Percentiles rank a stretch among this genome's conserved stretches.
These are phyloP conservation scores for Cutaneotrichosporon arboriforme DNA, from an alignment of 1,284 basidiomycete species.

Conservation along the genomic window DNA sequence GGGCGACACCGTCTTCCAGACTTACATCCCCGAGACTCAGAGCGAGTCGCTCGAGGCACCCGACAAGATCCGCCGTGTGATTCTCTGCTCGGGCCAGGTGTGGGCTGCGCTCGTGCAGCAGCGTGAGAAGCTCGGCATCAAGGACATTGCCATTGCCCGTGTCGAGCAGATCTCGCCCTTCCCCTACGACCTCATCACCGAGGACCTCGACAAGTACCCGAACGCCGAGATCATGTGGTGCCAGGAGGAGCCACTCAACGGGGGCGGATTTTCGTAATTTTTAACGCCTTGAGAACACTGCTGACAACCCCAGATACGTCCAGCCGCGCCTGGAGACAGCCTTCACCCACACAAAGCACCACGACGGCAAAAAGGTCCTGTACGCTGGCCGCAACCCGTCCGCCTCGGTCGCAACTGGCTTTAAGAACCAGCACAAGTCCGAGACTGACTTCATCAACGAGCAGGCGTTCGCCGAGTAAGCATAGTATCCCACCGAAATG, in stretches of 20 bases:
- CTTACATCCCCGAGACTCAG: slow-evolving; percentile 83
- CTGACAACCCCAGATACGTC: slow-evolving; percentile 57
- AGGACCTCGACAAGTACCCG: slow-evolving; percentile 90
- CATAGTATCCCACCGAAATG: no score
- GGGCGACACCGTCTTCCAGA: slow-evolving; percentile 83
- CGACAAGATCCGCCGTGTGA: slow-evolving; percentile 84
- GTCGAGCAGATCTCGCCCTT: slow-evolving; percentile 93
- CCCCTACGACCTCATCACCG: slow-evolving; percentile 87
- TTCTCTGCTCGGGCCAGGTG: slow-evolving; percentile 88
- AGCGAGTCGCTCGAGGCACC: slow-evolving; percentile 66
- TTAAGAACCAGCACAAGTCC: slow-evolving; percentile 68
- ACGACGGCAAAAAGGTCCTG: slow-evolving; percentile 78
- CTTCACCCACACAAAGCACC: slow-evolving; percentile 75
- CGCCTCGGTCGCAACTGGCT: slow-evolving; percentile 57
- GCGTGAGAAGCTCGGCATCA: slow-evolving; percentile 80
- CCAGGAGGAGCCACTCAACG: slow-evolving; percentile 82
- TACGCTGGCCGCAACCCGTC: slow-evolving; percentile 84
- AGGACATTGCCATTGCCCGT: slow-evolving; percentile 88
- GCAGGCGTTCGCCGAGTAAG: slow-evolving; percentile 38
- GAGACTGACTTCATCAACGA: slow-evolving; percentile 70
- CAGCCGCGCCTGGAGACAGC: slow-evolving; percentile 76
- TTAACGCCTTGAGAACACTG: background rate
- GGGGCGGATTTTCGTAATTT: slow-evolving; percentile 64
- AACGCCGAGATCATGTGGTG: slow-evolving; percentile 89
- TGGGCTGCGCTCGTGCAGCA: slow-evolving; percentile 85